Evolutionary conservation across 768 basidiomycete species (phyloP), one percentile per base, ranked within the genome.

Genomic region (Sistotremastrum suecicum): DNA sequence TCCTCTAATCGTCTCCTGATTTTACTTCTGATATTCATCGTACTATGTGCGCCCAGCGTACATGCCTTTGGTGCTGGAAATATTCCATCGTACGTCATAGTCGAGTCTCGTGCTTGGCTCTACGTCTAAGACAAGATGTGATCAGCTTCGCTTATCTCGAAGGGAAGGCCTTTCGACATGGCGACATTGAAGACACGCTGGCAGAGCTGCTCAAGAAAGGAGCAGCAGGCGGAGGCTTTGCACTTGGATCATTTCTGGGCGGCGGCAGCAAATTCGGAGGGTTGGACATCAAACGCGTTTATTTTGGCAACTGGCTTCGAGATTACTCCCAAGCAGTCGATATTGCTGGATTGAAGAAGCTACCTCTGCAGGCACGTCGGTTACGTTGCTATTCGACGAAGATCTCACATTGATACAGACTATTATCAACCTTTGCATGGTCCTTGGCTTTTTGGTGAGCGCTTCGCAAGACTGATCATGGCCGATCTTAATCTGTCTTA

Each of bases 371-470:
- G 69, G 80, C 80, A 42, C 11, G 68, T 53, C 3, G 7, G 10
- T n/a, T 8, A 5, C n/a, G 37, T 34, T 35, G 9, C 3, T 11
- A 36, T 6, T 49, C 37, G 6, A 20, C 34, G 5, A 20, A 20
- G 20, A 31, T 42, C 35, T 29, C 3, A 11, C 12, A 48, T 50
- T 10, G 43, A 42, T 43, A 3, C 59, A 88, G 76, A 88, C 84
- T 0, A 90, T 94, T 57, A 63, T 94, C 60, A 92, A 90, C 57
- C 61, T 92, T 30, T 76, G 78, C 64, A 90, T 91, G 81, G 85
- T 74, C 11, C 80, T 94, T 41, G 91, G 92, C 5, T 97, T 97
- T 65, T 62, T 92, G 63, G 86, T 83, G 50, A 48, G 66, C 56
- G 28, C n/a, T 39, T 7, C 20, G 20, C 20, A 20, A 20, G 20